Evolutionary conservation across 805 yeast genomes (phyloP), one percentile per base, ranked within the genome.

Genomic region (Candida alai): DNA sequence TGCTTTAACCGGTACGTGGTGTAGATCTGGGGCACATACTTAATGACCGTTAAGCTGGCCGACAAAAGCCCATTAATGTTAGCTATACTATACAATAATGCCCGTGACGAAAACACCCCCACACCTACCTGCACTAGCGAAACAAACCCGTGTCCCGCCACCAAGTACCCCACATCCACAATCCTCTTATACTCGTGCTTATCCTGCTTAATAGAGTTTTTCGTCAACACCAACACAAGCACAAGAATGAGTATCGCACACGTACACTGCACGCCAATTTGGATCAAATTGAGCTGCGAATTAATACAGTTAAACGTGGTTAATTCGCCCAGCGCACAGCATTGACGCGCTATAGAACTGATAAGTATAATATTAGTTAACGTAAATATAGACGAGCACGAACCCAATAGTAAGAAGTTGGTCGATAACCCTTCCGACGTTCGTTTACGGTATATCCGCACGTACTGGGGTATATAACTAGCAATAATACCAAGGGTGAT

Each of bases 381-480:
- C 0, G 90, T 77, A 47, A 80, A 72, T 19, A 79, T 58, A n/a
- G 84, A 79, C 14, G 89, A 76, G 30, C 80, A 55, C 4, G 81
- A 73, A 4, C 93, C 93, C 25, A 87, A 67, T 10, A 86, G 58
- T 20, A 86, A 62, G 51, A 78, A 86, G 45, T 72, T 66, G 9
- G 89, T 84, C 4, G 89, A 80, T 15, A 86, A 61, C 4, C 96
- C 96, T 51, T 84, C 88, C 9, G 89, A 77, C 5, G 87, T 70
- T 32, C 71, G 57, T 32, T 87, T 69, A 13, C 52, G 45, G 33
- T 74, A 55, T 35, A 86, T 77, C 28, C 79, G 70, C 27, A 65
- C 36, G 53, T 81, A 85, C 59, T 86, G 96, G 0, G 95, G 95
- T 3, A 80, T 34, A 52, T 86, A 86, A 28, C 90, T 81, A 8